Percentiles rank a stretch among this genome's conserved stretches.
phyloP scores from a whole-genome alignment of 129 eudicot species.

The Artemisia argyi region DNA sequence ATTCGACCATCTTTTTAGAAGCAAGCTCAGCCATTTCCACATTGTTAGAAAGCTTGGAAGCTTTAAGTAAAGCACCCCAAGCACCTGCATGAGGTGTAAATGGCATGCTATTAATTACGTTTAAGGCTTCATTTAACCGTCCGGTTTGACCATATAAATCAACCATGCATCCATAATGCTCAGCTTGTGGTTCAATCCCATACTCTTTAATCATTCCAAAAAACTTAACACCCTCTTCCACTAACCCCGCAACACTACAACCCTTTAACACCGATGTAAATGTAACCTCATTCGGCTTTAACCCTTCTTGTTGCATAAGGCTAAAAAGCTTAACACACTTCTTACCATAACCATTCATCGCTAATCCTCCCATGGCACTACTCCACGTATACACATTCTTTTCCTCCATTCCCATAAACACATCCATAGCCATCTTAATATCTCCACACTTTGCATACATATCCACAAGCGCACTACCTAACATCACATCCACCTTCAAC shows the following conservation, averaged over 20 bases:
- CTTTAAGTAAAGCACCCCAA: slow-evolving; percentile 43
- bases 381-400: slow-evolving; percentile 54
- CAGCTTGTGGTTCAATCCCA: slow-evolving; percentile 34
- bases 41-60: too few species aligned
- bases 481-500: slow-evolving; percentile 27
- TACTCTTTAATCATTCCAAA: slow-evolving; percentile 35
- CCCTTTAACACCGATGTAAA: slow-evolving; percentile 41
- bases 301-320: slow-evolving; percentile 8
- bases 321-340: slow-evolving; percentile 24
- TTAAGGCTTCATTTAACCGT: slow-evolving; percentile 40
- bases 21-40: too few species aligned
- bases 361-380: slow-evolving; percentile 51
- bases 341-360: slow-evolving; percentile 44
- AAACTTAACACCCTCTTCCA: slow-evolving; percentile 39
- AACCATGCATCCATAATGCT: slow-evolving; percentile 54
- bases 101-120: slow-evolving; percentile 45
- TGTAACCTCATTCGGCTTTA: slow-evolving; percentile 46
- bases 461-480: slow-evolving; percentile 45
- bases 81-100: slow-evolving; percentile 29
- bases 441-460: slow-evolving; percentile 64
- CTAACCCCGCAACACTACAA: slow-evolving; percentile 45
- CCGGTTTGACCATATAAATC: slow-evolving; percentile 48
- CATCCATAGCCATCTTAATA: slow-evolving; percentile 37
- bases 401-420: slow-evolving; percentile 41
- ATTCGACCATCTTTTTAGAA: slow-evolving; percentile 16